These are phyloP conservation scores for Aspergillus sergii DNA, from an alignment of 2,329 filamentous ascomycete genomes.

Conservation along the genomic window DNA sequence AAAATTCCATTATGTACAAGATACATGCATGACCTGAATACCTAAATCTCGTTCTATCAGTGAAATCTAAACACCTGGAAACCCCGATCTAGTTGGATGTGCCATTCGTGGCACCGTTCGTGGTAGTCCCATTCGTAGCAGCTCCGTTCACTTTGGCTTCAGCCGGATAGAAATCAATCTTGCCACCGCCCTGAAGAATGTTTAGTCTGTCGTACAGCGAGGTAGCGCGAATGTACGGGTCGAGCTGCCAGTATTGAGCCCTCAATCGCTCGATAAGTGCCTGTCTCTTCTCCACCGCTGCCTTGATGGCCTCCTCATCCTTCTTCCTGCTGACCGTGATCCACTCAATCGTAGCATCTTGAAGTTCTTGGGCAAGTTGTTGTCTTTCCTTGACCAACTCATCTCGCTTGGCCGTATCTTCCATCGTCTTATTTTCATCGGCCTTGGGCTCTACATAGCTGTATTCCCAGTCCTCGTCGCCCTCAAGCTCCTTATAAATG, in stretches of 20 bases:
- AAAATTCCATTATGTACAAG: conserved; percentile 8
- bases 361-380: conserved; percentile 70
- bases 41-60: conserved; percentile 2
- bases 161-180: conserved; percentile 69
- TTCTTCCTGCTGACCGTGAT: conserved; percentile 56
- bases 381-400: conserved; percentile 66
- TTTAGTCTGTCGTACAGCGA: conserved; percentile 84
- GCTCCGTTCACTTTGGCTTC: conserved; percentile 17
- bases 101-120: neutral
- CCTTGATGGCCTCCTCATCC: conserved; percentile 47
- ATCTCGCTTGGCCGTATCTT: conserved; percentile 65
- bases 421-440: conserved; percentile 77
- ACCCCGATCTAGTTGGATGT: neutral
- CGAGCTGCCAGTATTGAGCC: conserved; percentile 83
- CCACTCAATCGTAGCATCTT: conserved; percentile 76
- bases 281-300: conserved; percentile 61
- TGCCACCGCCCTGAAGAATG: conserved; percentile 67
- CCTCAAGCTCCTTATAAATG: conserved; percentile 82
- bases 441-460: conserved; percentile 73
- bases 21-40: conserved; percentile 3
- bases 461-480: conserved; percentile 83
- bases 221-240: conserved; percentile 81
- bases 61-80: neutral
- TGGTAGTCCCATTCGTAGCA: neutral
- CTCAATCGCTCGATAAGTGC: conserved; percentile 65